A percentile compares a stretch with the other conserved stretches of the same genome.
Evolutionary conservation across 176 grass and related monocot genomes (phyloP).

Genomic region (Pontederia paniculata): DNA sequence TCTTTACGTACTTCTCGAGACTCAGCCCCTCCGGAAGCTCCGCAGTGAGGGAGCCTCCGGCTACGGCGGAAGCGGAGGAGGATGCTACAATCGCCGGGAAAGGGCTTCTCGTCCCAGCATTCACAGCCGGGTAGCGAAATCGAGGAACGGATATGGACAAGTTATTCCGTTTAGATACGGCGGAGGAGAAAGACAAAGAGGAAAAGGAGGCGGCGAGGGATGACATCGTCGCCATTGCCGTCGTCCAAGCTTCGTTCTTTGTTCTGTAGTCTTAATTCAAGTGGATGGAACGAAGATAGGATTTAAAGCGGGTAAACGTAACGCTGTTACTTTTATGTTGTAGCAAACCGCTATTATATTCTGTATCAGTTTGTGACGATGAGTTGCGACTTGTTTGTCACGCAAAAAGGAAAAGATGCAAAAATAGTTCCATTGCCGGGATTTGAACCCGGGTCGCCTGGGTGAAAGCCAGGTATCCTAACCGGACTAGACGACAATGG

Average conservation of each 20-base stretch:
- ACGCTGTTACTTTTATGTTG: too few species aligned
- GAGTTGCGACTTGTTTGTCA: too few species aligned
- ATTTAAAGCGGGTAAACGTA: background rate
- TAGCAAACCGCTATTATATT: too few species aligned
- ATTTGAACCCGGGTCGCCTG: constrained; percentile 91
- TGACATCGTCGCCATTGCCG: constrained; percentile 49
- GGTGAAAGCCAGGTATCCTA: constrained; percentile 96
- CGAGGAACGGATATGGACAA: constrained; percentile 16
- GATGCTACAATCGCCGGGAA: constrained; percentile 2
- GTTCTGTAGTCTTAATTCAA: background rate
- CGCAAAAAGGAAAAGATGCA: too few species aligned
- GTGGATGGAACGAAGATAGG: background rate
- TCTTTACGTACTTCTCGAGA: constrained; percentile 75
- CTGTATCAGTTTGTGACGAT: too few species aligned
- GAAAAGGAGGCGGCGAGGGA: constrained; percentile 54
- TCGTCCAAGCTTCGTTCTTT: background rate
- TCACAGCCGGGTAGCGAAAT: constrained; percentile 5
- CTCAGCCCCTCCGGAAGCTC: constrained; percentile 23
- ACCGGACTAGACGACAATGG: constrained; percentile 80
- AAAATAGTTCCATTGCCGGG: constrained; percentile 81
- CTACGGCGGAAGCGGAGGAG: constrained; percentile 12
- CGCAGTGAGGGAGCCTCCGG: constrained; percentile 24
- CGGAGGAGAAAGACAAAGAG: constrained; percentile 49
- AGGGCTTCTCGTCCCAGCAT: background rate
- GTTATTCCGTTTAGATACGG: background rate